phyloP scores from a whole-genome alignment of 2,329 filamentous ascomycete species.

The Zymoseptoria crescenta region DNA sequence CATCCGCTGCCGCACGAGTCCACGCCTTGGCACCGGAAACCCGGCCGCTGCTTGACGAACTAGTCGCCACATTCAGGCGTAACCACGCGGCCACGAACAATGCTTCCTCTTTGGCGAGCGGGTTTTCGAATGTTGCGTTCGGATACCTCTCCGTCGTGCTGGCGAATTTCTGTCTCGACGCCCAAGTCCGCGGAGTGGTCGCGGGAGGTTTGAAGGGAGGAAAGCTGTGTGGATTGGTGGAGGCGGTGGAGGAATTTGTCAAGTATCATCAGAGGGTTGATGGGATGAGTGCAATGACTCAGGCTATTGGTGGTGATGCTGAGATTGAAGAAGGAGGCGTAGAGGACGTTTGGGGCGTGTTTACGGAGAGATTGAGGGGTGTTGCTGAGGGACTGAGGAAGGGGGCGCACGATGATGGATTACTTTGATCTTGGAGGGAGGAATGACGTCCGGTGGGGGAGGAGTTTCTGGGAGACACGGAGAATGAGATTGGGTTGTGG shows the following conservation, averaged over 20 bases:
- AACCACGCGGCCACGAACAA: conserved; percentile 32
- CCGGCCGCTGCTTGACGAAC: conserved; percentile 13
- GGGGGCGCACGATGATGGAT: conserved; percentile 2
- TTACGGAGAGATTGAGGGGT: conserved; percentile 47
- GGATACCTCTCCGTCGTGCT: conserved; percentile 81
- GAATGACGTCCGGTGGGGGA: not conserved
- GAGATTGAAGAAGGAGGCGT: conserved; percentile 40
- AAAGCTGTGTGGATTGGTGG: conserved; percentile 44
- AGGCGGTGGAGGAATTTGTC: conserved; percentile 56
- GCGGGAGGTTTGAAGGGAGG: conserved; percentile 36
- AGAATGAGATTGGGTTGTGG: no score
- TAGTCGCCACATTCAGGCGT: conserved; percentile 23
- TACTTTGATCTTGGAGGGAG: not conserved
- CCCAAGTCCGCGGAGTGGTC: conserved; percentile 32
- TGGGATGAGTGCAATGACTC: conserved; percentile 24
- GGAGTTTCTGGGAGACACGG: no score
- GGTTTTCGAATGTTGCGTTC: conserved; percentile 71
- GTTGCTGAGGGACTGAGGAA: conserved; percentile 37
- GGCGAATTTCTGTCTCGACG: conserved; percentile 65
- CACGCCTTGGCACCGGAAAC: conserved; percentile 7
- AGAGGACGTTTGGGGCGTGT: conserved; percentile 37
- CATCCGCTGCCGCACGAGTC: conserved; percentile 52
- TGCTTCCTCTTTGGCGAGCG: conserved; percentile 63
- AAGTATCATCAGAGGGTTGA: conserved; percentile 54
- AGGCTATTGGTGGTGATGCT: conserved; percentile 21